These are phyloP conservation scores for Medicago lupulina DNA, from an alignment of 306 rosid genomes.

Conservation along the genomic window DNA sequence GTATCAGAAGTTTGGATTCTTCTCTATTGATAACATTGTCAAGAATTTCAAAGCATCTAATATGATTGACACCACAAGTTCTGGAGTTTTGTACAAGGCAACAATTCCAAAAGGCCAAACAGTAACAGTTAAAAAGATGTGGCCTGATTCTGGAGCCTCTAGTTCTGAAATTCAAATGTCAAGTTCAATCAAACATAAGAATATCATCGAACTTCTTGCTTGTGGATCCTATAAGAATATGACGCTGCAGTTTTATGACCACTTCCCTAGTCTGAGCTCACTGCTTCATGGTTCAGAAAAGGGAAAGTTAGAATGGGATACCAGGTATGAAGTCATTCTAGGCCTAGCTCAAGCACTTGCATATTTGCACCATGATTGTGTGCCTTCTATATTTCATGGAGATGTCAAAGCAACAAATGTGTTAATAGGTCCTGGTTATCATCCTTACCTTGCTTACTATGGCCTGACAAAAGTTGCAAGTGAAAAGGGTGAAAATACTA, in stretches of 20 bases:
- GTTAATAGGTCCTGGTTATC: conserved; percentile 64
- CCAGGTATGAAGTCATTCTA: conserved; percentile 62
- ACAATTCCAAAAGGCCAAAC: conserved; percentile 58
- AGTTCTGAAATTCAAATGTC: conserved; percentile 68
- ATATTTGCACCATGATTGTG: conserved; percentile 86
- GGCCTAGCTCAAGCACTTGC: conserved; percentile 84
- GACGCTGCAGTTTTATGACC: conserved; percentile 75
- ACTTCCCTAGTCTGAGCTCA: conserved; percentile 83
- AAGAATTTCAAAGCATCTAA: conserved; percentile 66
- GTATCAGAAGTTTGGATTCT: conserved; percentile 50
- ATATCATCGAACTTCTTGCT: conserved; percentile 71
- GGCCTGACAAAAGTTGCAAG: conserved; percentile 61
- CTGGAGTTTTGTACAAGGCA: conserved; percentile 81
- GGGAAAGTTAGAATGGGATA: conserved; percentile 76
- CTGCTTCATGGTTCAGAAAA: conserved; percentile 71
- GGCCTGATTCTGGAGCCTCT: conserved; percentile 72
- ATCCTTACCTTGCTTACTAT: conserved; percentile 81
- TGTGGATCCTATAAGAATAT: conserved; percentile 66
- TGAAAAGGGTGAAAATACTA: conserved; percentile 41
- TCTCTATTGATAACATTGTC: conserved; percentile 67
- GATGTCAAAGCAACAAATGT: conserved; percentile 91
- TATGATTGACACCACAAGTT: conserved; percentile 81
- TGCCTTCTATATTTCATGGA: conserved; percentile 83
- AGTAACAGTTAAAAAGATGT: conserved; percentile 80
- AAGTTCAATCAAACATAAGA: conserved; percentile 71